Percentiles rank a stretch among this genome's conserved stretches.
Conservation (phyloP, 805 yeast species). For the Torulaspora gathmanii region DNA sequence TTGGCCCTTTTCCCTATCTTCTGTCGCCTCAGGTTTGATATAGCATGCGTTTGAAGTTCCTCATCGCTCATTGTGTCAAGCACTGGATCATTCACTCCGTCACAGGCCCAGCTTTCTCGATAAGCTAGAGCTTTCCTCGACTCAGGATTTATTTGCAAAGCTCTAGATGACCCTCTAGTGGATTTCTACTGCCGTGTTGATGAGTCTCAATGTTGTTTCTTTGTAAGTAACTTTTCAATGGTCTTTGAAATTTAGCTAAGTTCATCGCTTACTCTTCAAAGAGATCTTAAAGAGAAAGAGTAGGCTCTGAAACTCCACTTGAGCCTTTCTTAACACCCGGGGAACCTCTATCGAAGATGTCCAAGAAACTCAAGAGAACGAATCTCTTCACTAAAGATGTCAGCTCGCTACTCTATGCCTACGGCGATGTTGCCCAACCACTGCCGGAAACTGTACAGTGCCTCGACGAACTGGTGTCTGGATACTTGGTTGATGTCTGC, state of each 20-base stretch:
- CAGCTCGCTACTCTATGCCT: slow-evolving; percentile 60
- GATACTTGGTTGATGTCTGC: slow-evolving; percentile 58
- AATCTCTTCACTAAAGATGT: slow-evolving; percentile 48
- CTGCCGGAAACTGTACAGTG: slow-evolving; percentile 59
- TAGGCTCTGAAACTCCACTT: not conserved
- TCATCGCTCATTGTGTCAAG: slow-evolving; percentile 3
- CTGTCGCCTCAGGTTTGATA: not conserved
- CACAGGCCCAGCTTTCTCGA: not conserved
- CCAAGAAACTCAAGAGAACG: slow-evolving; percentile 39
- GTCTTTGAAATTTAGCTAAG: not conserved
- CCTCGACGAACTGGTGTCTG: slow-evolving; percentile 62
- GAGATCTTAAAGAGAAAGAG: not conserved
- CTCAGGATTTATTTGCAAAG: too few species aligned
- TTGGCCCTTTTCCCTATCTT: slow-evolving; percentile 43
- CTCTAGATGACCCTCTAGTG: not conserved
- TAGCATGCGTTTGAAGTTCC: not conserved
- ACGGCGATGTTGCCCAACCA: slow-evolving; percentile 69
- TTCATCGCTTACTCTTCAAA: not conserved
- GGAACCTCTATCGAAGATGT: slow-evolving; percentile 18
- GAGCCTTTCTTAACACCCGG: not conserved
- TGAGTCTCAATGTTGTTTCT: not conserved
- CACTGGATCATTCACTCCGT: not conserved
- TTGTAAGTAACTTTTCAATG: not conserved
- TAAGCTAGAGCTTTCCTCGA: too few species aligned
- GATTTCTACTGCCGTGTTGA: not conserved